These are phyloP conservation scores for Citrullus mucosospermus DNA, from an alignment of 306 rosid genomes.

Conservation along the genomic window DNA sequence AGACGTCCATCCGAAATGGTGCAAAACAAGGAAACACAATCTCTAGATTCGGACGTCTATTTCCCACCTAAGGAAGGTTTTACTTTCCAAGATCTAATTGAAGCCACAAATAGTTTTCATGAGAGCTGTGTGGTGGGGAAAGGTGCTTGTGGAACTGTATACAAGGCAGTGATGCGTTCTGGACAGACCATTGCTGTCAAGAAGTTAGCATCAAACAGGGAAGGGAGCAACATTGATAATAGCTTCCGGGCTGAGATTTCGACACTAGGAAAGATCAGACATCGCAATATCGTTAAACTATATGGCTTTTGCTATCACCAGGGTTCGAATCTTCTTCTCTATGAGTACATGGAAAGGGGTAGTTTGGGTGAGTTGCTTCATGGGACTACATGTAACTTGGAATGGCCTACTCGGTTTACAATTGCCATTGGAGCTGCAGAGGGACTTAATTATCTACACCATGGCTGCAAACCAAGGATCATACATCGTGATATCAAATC, in stretches of 20 bases:
- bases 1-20: slow-evolving; percentile 21
- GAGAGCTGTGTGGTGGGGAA: slow-evolving; percentile 48
- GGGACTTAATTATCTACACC: slow-evolving; percentile 75
- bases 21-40: slow-evolving; percentile 28
- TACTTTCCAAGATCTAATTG: slow-evolving; percentile 68
- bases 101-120: slow-evolving; percentile 61
- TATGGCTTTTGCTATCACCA: slow-evolving; percentile 73
- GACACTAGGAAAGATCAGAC: slow-evolving; percentile 85
- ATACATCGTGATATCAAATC: slow-evolving; percentile 84
- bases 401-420: slow-evolving; percentile 53
- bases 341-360: slow-evolving; percentile 79
- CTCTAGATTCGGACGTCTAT: slow-evolving; percentile 45
- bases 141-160: slow-evolving; percentile 90
- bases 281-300: slow-evolving; percentile 78
- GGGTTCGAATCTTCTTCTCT: slow-evolving; percentile 71
- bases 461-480: slow-evolving; percentile 75
- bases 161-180: slow-evolving; percentile 58
- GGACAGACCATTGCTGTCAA: slow-evolving; percentile 70
- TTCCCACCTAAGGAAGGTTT: slow-evolving; percentile 81
- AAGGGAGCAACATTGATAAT: slow-evolving; percentile 49
- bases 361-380: slow-evolving; percentile 84
- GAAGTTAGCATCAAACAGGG: slow-evolving; percentile 62
- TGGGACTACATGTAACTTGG: slow-evolving; percentile 38
- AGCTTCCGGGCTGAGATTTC: slow-evolving; percentile 80
- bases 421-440: slow-evolving; percentile 87